phyloP scores from a whole-genome alignment of 1,139 yeast species.

The Kodamaea suecica region DNA sequence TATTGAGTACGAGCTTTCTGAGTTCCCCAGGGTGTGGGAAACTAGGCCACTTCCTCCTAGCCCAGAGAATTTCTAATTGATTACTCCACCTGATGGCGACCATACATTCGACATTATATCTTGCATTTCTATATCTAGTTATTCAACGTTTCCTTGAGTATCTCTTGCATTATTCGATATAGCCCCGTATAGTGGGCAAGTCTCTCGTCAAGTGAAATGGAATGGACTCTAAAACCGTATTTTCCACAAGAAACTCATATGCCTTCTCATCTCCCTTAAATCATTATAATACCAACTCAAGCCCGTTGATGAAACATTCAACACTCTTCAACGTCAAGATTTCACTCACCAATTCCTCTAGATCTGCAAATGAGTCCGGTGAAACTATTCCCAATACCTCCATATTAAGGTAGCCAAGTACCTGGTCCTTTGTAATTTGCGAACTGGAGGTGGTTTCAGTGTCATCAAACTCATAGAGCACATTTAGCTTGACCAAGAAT shows the following conservation, averaged over 20 bases:
- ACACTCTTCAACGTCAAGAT: slow-evolving; percentile 8
- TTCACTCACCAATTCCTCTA: too few species aligned
- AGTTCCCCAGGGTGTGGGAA: slow-evolving; percentile 26
- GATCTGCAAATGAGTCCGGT: too few species aligned
- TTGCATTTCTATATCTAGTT: too few species aligned
- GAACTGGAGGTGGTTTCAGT: slow-evolving; percentile 1
- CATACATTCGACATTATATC: too few species aligned
- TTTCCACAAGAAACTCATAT: neutral
- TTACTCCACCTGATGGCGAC: too few species aligned
- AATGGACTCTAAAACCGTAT: slow-evolving; percentile 1
- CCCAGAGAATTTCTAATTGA: slow-evolving; percentile 2
- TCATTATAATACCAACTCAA: slow-evolving; percentile 7
- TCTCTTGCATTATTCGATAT: too few species aligned
- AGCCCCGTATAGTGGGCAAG: too few species aligned
- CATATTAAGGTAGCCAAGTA: slow-evolving; percentile 9
- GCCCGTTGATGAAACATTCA: slow-evolving; percentile 11
- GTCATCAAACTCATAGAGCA: slow-evolving; percentile 6
- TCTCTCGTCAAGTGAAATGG: too few species aligned
- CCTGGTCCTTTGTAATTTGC: slow-evolving; percentile 11
- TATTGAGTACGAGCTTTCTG: slow-evolving; percentile 26
- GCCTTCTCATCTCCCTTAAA: slow-evolving; percentile 5
- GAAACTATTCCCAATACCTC: slow-evolving; percentile 10
- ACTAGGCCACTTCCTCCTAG: slow-evolving; percentile 23
- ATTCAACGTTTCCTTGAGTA: too few species aligned
- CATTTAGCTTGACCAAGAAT: neutral